Base-by-base conservation (phyloP, 768 basidiomycete species). In the Tricholoma sp. region DNA sequence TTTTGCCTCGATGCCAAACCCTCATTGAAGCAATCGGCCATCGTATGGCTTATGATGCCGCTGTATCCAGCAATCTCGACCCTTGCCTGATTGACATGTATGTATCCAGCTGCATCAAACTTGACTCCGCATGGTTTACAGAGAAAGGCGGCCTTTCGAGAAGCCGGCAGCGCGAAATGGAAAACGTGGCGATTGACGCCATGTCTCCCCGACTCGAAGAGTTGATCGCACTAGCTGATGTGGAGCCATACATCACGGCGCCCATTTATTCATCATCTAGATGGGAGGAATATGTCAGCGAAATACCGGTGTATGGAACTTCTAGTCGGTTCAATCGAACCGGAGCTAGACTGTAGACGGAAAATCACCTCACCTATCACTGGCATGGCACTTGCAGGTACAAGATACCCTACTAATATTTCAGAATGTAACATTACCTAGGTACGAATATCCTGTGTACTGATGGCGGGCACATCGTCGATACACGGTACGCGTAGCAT, bases 21-120 rank as follows among this genome's bases (percentile, higher is more conserved):
- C 53, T 76, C 0, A 57, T 80, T 31, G 70, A 74, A 51, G 75
- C 78, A 5, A 74, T 80, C 52, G 80, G 79, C 0, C 73, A 78
- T 58, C 71, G 77, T 1, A 69, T 79, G 54, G 75, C 78, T 1
- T 77, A 77, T 55, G 76, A 77, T 1, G 76, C 76, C 0, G 78
- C 73, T 1, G 54, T 72, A 2, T 59, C 53, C 0, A 61, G 52
- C 1, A 65, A 65, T 1, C 42, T 79, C 0, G 61, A 65, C 6
- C 50, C 57, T 17, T 58, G 57, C 1, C 59, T 81, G 12, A 58
- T 76, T 24, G 70, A 75, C 44, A 50, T 81, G 17, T 82, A 73
- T 57, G 72, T 70, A 13, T 68, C 71, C 3, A 63, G 62, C 12
- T 65, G 66, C 17, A 65, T 78, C 29, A 63, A 64, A 59, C 59